Evolutionary conservation across 345 rosid species (phyloP).

Genomic region (Eucalyptus cladocalyx): DNA sequence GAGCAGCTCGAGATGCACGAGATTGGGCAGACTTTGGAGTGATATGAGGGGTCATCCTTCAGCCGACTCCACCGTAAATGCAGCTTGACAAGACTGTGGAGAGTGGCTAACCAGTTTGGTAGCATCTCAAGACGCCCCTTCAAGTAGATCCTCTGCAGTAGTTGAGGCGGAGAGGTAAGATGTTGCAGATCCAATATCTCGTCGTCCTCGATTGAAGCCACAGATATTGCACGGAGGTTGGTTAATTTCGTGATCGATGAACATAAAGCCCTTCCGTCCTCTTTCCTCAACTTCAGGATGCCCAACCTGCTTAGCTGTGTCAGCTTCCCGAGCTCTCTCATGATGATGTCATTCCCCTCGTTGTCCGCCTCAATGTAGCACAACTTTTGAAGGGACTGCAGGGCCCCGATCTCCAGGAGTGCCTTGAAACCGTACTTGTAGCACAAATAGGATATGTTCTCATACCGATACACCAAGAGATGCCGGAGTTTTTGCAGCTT

Average conservation of each 20-base stretch:
- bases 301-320: slow-evolving; percentile 24
- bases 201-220: background rate
- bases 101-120: slow-evolving; percentile 13
- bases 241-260: slow-evolving; percentile 6
- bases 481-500: slow-evolving; percentile 27
- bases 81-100: slow-evolving; percentile 9
- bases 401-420: slow-evolving; percentile 3
- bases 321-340: slow-evolving; percentile 22
- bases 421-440: slow-evolving; percentile 19
- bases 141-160: slow-evolving; percentile 16
- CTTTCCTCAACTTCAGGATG: slow-evolving; percentile 17
- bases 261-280: slow-evolving; percentile 22
- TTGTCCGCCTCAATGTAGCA: slow-evolving; percentile 16
- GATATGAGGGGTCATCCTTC: slow-evolving; percentile 7
- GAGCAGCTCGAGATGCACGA: slow-evolving; percentile 18
- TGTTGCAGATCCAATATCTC: slow-evolving; percentile 20
- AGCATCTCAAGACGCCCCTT: slow-evolving; percentile 7
- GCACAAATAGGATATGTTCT: slow-evolving; percentile 2
- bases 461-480: slow-evolving; percentile 23
- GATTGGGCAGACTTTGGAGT: slow-evolving; percentile 17
- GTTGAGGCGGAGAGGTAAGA: slow-evolving; percentile 11
- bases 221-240: slow-evolving; percentile 16
- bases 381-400: slow-evolving; percentile 26
- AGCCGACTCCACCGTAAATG: slow-evolving; percentile 13
- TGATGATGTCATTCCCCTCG: background rate